Percentiles rank a stretch among this genome's conserved stretches.
phyloP scores from a whole-genome alignment of 331 rosid species.

The Rhamnella rubrinervis region DNA sequence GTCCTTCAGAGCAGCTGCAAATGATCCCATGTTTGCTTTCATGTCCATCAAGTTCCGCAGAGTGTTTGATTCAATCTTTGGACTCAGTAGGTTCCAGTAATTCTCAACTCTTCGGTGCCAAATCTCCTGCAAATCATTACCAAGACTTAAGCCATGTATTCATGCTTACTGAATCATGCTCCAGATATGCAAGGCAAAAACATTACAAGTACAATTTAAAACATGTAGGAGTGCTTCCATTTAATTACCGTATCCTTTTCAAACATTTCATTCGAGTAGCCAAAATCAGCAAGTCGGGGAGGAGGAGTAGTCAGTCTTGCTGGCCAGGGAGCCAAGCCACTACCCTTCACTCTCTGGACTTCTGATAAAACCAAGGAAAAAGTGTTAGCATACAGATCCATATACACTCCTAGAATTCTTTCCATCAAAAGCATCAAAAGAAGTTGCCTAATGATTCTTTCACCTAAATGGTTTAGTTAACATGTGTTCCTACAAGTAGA shows the following conservation, averaged over 20 bases:
- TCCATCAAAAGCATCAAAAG: slow-evolving; percentile 14
- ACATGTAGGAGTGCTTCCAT: slow-evolving; percentile 14
- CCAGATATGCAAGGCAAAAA: not conserved
- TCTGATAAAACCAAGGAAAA: slow-evolving; percentile 51
- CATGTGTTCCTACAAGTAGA: too few relatives aligned
- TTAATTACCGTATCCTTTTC: slow-evolving; percentile 77
- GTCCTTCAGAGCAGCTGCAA: slow-evolving; percentile 72
- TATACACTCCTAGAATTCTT: slow-evolving; percentile 1
- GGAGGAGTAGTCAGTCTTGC: slow-evolving; percentile 80
- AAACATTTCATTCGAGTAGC: slow-evolving; percentile 81
- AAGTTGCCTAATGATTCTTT: not conserved
- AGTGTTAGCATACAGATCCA: slow-evolving; percentile 4
- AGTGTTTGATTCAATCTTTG: slow-evolving; percentile 55
- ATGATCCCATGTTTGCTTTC: slow-evolving; percentile 83
- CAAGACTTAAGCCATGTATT: slow-evolving; percentile 19
- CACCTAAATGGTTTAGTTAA: not conserved
- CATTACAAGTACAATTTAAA: not conserved
- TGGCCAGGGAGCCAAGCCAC: slow-evolving; percentile 94
- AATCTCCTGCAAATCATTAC: slow-evolving; percentile 53
- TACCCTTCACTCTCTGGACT: slow-evolving; percentile 67
- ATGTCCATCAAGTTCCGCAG: slow-evolving; percentile 84
- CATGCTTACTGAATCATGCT: slow-evolving; percentile 1
- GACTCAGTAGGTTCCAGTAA: slow-evolving; percentile 76
- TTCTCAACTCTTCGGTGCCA: slow-evolving; percentile 80
- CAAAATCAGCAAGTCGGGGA: slow-evolving; percentile 92